Percentiles rank a stretch among this genome's conserved stretches.
Evolutionary conservation across 2,329 filamentous ascomycete genomes (phyloP).

Genomic region (Pyrenophora seminiperda): DNA sequence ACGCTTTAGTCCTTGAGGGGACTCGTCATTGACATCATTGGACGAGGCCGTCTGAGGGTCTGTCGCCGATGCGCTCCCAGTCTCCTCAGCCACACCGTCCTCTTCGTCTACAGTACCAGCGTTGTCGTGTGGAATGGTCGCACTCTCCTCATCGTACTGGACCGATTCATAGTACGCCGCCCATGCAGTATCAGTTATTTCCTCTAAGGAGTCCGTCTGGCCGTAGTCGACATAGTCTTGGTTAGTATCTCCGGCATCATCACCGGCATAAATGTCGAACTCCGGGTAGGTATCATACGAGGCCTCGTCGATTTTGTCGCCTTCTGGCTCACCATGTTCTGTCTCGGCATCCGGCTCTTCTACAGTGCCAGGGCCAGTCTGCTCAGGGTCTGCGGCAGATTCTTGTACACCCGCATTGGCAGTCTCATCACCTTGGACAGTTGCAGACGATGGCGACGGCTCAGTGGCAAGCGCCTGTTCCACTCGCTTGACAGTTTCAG

Average conservation of each 20-base stretch:
- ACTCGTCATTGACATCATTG: conserved; percentile 27
- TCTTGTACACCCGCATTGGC: conserved; percentile 16
- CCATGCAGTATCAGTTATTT: conserved; percentile 29
- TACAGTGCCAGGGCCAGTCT: conserved; percentile 6
- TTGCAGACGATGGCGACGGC: conserved; percentile 39
- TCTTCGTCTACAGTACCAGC: conserved; percentile 27
- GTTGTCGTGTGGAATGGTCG: conserved; percentile 17
- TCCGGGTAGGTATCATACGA: conserved; percentile 22
- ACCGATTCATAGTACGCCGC: conserved; percentile 18
- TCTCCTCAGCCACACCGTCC: conserved; percentile 30
- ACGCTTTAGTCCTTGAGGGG: conserved; percentile 42
- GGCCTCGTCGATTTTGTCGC: conserved; percentile 18
- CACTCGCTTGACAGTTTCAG: conserved; percentile 15
- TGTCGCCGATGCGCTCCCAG: conserved; percentile 34
- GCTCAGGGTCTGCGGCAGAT: conserved; percentile 2
- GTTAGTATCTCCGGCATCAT: conserved; percentile 29
- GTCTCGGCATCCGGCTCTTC: conserved; percentile 2
- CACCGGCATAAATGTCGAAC: conserved; percentile 20
- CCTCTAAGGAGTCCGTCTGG: conserved; percentile 30
- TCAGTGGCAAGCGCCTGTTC: conserved; percentile 17
- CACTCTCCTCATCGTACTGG: conserved; percentile 14
- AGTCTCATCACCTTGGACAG: conserved; percentile 41
- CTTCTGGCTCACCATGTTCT: conserved; percentile 16
- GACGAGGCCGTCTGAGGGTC: conserved; percentile 33
- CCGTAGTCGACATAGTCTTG: conserved; percentile 30